phyloP scores from a whole-genome alignment of 2,329 filamentous ascomycete genomes.

The Aschersonia sp. region DNA sequence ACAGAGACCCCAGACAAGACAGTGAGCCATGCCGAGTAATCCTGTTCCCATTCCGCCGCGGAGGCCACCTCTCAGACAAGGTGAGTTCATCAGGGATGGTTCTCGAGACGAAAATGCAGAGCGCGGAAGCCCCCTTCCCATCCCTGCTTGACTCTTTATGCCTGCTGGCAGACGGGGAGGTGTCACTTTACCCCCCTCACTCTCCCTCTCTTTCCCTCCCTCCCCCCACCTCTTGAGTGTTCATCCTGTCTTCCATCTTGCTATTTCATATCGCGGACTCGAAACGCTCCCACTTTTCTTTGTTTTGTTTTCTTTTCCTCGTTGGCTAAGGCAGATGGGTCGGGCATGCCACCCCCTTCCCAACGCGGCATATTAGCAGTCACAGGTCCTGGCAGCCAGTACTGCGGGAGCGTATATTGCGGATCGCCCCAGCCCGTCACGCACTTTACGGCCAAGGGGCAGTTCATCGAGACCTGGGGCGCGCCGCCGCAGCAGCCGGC shows the following conservation, averaged over 20 bases:
- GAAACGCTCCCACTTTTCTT: too few relatives aligned
- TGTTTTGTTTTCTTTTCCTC: too few relatives aligned
- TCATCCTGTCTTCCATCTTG: too few relatives aligned
- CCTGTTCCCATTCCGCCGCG: conserved; percentile 3
- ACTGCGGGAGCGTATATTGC: conserved; percentile 5
- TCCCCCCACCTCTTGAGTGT: too few relatives aligned
- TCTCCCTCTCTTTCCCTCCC: too few relatives aligned
- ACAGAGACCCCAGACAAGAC: not conserved
- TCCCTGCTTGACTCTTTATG: not conserved
- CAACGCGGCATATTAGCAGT: not conserved
- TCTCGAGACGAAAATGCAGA: not conserved
- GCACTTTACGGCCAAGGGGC: not conserved
- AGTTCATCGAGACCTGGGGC: conserved; percentile 5
- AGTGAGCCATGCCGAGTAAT: conserved; percentile 1
- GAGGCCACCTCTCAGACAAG: not conserved
- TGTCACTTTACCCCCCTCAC: too few relatives aligned
- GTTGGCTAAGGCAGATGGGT: too few relatives aligned
- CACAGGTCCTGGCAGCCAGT: conserved; percentile 4
- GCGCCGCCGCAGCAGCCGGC: conserved; percentile 3
- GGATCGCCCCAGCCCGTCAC: conserved; percentile 5
- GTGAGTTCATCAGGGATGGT: not conserved
- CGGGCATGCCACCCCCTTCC: not conserved
- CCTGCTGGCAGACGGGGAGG: too few relatives aligned
- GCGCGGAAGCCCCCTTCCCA: not conserved
- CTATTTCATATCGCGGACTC: too few relatives aligned